A percentile compares a stretch with the other conserved stretches of the same genome.
Evolutionary conservation across 257 asterid genomes (phyloP).

Genomic region (Leonotis leonurus): DNA sequence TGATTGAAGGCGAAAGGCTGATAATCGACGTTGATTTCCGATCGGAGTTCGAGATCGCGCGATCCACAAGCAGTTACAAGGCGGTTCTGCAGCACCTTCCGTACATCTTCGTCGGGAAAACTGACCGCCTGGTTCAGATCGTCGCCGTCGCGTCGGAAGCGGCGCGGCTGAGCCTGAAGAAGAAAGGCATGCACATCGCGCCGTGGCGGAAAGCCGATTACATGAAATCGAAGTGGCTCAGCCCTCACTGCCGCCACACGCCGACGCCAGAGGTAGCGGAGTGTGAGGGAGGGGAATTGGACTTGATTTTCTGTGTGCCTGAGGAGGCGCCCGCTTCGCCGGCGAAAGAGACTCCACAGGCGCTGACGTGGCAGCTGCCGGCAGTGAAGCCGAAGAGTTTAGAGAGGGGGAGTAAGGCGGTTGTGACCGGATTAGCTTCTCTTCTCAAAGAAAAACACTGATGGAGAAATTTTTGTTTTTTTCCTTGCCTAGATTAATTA

Average conservation of each 20-base stretch:
- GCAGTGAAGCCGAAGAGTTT: slow-evolving; percentile 57
- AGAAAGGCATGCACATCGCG: slow-evolving; percentile 91
- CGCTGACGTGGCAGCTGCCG: slow-evolving; percentile 69
- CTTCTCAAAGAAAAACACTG: slow-evolving; percentile 68
- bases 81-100: slow-evolving; percentile 60
- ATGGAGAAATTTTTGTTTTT: slow-evolving; percentile 17
- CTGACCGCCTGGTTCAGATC: slow-evolving; percentile 74
- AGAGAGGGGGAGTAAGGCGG: slow-evolving; percentile 48
- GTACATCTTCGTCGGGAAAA: slow-evolving; percentile 64
- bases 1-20: slow-evolving; percentile 51
- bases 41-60: slow-evolving; percentile 85
- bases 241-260: slow-evolving; percentile 47
- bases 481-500: neutral
- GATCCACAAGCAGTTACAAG: slow-evolving; percentile 63
- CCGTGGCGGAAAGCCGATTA: slow-evolving; percentile 94
- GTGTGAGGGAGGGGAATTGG: slow-evolving; percentile 48
- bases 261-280: slow-evolving; percentile 28
- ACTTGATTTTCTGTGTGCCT: slow-evolving; percentile 62
- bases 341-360: slow-evolving; percentile 21
- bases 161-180: slow-evolving; percentile 67
- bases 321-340: slow-evolving; percentile 25
- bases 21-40: slow-evolving; percentile 78
- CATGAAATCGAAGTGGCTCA: slow-evolving; percentile 75
- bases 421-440: slow-evolving; percentile 85
- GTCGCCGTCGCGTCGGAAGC: slow-evolving; percentile 72